phyloP scores from a whole-genome alignment of 768 basidiomycete species.

The Suillus clintonianus region DNA sequence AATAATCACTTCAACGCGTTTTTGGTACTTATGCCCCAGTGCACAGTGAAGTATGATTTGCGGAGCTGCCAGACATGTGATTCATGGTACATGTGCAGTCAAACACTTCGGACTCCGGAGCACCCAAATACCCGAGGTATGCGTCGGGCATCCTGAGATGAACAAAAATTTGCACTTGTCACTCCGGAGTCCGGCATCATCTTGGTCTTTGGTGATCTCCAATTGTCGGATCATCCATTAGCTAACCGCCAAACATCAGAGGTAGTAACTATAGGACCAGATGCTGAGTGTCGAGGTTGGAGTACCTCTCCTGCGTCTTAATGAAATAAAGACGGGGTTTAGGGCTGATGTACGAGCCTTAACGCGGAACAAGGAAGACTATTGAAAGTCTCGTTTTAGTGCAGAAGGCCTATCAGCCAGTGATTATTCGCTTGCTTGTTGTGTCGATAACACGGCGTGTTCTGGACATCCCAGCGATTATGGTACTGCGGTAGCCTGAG shows the following conservation, averaged over 20 bases:
- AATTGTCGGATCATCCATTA: not conserved
- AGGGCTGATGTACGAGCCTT: not conserved
- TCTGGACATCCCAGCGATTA: slow-evolving; percentile 2
- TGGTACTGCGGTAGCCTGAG: slow-evolving; percentile 5
- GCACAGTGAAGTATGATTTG: not conserved
- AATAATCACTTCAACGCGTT: not conserved
- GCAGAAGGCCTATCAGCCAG: not conserved
- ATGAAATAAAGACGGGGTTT: not conserved
- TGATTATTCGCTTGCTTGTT: not conserved
- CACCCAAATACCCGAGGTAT: not conserved
- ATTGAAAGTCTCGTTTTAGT: not conserved
- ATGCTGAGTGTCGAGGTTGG: not conserved
- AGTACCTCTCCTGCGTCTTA: not conserved
- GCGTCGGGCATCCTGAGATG: not conserved
- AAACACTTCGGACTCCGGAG: not conserved
- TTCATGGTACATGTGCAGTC: not conserved
- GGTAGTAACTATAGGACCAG: not conserved
- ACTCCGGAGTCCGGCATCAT: not conserved
- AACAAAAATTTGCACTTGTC: not conserved
- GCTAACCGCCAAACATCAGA: not conserved
- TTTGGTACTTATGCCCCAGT: not conserved
- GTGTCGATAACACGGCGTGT: slow-evolving; percentile 1
- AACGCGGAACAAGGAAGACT: not conserved
- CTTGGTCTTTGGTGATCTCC: not conserved
- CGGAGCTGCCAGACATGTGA: not conserved